phyloP scores from a whole-genome alignment of 225 moss, liverwort and hornwort species.

The Marchantia polymorpha region DNA sequence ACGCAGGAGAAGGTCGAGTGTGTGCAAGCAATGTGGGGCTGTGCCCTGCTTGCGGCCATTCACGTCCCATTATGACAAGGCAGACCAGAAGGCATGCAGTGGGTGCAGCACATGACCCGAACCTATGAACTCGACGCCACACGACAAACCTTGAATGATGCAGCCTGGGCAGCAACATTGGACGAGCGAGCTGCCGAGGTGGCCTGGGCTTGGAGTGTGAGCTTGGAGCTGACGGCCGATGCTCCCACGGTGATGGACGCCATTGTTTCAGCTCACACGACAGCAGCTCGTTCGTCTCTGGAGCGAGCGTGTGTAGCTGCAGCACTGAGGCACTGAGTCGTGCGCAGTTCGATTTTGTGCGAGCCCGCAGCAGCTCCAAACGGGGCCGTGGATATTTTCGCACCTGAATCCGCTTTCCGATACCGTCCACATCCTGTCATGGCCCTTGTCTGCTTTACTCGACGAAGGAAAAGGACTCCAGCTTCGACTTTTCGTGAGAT shows the following conservation, averaged over 20 bases:
- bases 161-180: conserved; percentile 18
- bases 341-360: neutral
- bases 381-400: neutral
- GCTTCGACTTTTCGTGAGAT: neutral
- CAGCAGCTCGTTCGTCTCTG: neutral
- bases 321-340: neutral
- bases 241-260: conserved; percentile 32
- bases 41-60: too few relatives aligned
- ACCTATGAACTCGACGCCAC: neutral
- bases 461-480: neutral
- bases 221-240: conserved; percentile 29
- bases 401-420: neutral
- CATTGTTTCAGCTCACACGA: conserved; percentile 28
- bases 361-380: neutral
- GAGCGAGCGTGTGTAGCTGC: neutral
- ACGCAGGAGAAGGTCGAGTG: too few relatives aligned
- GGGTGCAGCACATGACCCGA: neutral
- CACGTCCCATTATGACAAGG: too few relatives aligned
- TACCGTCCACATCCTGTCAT: neutral
- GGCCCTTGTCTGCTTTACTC: neutral
- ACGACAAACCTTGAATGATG: conserved; percentile 34
- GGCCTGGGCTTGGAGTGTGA: conserved; percentile 20
- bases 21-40: too few relatives aligned
- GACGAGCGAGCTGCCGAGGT: conserved; percentile 23
- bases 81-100: too few relatives aligned